Base-by-base conservation (phyloP, 140 eudicot genomes). In the Senecio squalidus region DNA sequence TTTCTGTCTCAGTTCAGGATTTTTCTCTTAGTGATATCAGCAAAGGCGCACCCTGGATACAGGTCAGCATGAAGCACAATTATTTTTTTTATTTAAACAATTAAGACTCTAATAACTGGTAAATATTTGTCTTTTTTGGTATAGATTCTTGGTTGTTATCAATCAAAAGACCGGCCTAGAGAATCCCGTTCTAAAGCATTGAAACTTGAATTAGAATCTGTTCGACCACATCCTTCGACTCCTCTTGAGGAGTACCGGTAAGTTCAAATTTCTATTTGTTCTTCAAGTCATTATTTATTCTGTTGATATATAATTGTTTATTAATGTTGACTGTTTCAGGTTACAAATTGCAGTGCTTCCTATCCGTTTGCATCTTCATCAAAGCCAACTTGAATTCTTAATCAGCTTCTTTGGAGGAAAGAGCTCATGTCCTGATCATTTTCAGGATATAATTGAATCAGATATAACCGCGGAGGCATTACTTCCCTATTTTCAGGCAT, bases 171-270 rank as follows among this genome's bases (percentile, higher is more conserved):
- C 28, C 86, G 68, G 18, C 96, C 96, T 29, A 74, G 98, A 64
- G 82, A 81, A 49, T 78, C 83, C 40, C 56, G 70, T 60, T 86
- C 98, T 17, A 84, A 82, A 61, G 94, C 92, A 56, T 63, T 91
- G 58, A 91, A 86, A 61, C 76, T 91, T 58, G 76, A 84, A 52
- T 57, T 91, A 51, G 94, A 91, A 81, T 78, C 94, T 23, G 95
- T 91, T 64, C 77, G 87, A 58, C 98, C 98, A 24, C 84, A 83
- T 58, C 94, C 96, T 63, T 74, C 82, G 24, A 86, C 76, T 55
- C 96, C 92, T 54, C 82, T 91, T 16, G 98, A 91, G 74, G 98
- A 91, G 72, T 86, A 84, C 34, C 75, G 98, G 98, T 86, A 70
- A 58, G 76, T 38, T 9, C 33, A 13, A 21, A 33, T 20, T 43